Percentiles rank a stretch among this genome's conserved stretches.
phyloP scores from a whole-genome alignment of 768 basidiomycete species.

The Asterophora lycoperdoides region DNA sequence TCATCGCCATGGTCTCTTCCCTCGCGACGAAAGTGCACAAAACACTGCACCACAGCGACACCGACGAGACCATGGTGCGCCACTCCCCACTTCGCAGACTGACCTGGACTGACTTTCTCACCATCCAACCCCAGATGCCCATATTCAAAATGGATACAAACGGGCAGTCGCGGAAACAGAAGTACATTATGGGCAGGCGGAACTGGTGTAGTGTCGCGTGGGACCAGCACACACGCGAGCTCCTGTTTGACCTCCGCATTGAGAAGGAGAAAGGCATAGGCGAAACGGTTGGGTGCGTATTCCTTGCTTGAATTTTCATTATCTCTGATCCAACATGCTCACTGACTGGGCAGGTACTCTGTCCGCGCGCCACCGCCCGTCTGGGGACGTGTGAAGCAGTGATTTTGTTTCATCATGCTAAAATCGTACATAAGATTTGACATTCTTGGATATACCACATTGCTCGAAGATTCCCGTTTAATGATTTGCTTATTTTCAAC shows the following conservation, averaged over 20 bases:
- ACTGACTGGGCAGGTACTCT: conserved; percentile 16
- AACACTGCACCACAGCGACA: conserved; percentile 76
- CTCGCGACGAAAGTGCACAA: conserved; percentile 80
- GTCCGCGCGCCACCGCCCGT: conserved; percentile 21
- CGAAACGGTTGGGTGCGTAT: conserved; percentile 68
- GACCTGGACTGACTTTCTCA: neutral
- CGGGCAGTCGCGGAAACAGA: conserved; percentile 70
- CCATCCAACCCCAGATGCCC: conserved; percentile 48
- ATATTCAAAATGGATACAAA: conserved; percentile 75
- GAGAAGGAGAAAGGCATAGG: conserved; percentile 84
- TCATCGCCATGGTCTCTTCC: conserved; percentile 75
- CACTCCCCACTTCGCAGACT: neutral
- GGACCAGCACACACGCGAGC: conserved; percentile 52
- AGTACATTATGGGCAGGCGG: conserved; percentile 80
- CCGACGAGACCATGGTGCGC: conserved; percentile 83
- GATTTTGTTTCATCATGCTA: neutral
- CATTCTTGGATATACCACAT: neutral
- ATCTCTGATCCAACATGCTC: neutral
- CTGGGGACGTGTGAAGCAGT: conserved; percentile 15
- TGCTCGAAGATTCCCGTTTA: neutral
- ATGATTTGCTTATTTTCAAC: neutral
- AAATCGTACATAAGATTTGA: neutral
- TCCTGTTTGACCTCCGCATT: conserved; percentile 81
- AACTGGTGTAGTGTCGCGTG: conserved; percentile 81
- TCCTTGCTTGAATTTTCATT: neutral